Base-by-base conservation (phyloP, 352 stramenopile species). In the Pythium brassicae region DNA sequence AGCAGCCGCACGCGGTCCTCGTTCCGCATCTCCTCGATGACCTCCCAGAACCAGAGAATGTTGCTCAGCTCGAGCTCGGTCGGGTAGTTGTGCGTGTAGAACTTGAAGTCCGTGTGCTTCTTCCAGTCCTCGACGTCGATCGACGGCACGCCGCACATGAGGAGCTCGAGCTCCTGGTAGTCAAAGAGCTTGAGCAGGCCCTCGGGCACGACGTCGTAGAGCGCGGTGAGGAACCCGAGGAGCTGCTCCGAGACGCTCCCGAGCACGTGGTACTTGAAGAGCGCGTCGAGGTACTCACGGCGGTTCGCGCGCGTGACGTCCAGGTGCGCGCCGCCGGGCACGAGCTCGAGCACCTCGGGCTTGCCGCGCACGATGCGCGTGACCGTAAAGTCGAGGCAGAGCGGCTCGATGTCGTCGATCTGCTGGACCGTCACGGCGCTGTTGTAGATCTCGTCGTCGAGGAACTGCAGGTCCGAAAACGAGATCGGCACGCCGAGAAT, bases 201-300 rank as follows among this genome's bases (percentile, higher is more conserved):
- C 61, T 98, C 94, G 0, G 97, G 96, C 26, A 99, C 92, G 9
- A 99, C 94, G 57, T 99, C 96, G 65, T 98, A 99, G 35, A 99
- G 96, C 14, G 96, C 78, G 4, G 79, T 86, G 44, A 94, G 60
- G 42, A 94, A 88, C 0, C 69, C 88, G 50, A 93, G 83, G 17
- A 99, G 58, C 62, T 99, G 95, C 29, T 87, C 72, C 35, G 76
- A 80, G 23, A 99, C 89, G 32, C 94, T 89, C 50, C 89, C 94
- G 14, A 99, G 72, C n/a, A 99, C 76, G 54, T 96, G 76, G 68
- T 99, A 98, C 68, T 98, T 98, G 58, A 99, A 89, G 29, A 94
- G 73, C 11, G 90, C 78, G 46, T 98, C 90, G 40, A 99, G 64
- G 57, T 97, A 99, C 50, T 96, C 81, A 5, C 83, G 76, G 37